A percentile compares a stretch with the other conserved stretches of the same genome.
These are phyloP conservation scores for Aquilaria agallochum DNA, from an alignment of 441 rosid genomes.

Conservation along the genomic window DNA sequence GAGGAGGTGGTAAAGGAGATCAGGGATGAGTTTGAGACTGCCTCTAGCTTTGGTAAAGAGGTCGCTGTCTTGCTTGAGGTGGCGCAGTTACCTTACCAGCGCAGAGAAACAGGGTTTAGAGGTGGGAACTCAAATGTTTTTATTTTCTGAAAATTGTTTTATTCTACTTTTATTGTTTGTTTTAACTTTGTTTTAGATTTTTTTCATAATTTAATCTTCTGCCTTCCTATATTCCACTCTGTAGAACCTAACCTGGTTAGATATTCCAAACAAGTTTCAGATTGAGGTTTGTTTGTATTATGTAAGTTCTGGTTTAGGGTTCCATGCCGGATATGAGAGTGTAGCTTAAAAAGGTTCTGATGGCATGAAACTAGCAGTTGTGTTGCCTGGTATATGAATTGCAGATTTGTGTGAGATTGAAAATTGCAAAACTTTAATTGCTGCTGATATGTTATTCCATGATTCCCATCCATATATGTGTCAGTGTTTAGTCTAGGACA, in stretches of 20 bases:
- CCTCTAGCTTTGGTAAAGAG: conserved; percentile 78
- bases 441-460: no score
- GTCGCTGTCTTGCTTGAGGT: conserved; percentile 91
- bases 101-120: conserved; percentile 49
- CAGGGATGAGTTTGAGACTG: conserved; percentile 80
- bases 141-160: not conserved
- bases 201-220: not conserved
- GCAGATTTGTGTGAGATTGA: no score
- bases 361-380: no score
- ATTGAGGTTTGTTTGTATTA: no score
- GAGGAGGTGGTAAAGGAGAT: conserved; percentile 84
- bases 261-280: not conserved
- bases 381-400: no score
- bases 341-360: not conserved
- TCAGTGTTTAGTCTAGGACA: no score
- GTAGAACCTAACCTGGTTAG: not conserved
- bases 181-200: not conserved
- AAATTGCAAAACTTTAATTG: no score
- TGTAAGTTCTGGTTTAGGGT: not conserved
- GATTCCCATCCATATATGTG: no score
- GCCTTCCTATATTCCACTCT: not conserved
- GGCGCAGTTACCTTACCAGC: conserved; percentile 79
- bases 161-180: conserved; percentile 7
- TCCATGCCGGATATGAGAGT: not conserved
- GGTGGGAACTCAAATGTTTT: conserved; percentile 33